Percentiles rank a stretch among this genome's conserved stretches.
These are phyloP conservation scores for Coemansia sp. DNA, from an alignment of 192 early-diverging fungal species.

Conservation along the genomic window DNA sequence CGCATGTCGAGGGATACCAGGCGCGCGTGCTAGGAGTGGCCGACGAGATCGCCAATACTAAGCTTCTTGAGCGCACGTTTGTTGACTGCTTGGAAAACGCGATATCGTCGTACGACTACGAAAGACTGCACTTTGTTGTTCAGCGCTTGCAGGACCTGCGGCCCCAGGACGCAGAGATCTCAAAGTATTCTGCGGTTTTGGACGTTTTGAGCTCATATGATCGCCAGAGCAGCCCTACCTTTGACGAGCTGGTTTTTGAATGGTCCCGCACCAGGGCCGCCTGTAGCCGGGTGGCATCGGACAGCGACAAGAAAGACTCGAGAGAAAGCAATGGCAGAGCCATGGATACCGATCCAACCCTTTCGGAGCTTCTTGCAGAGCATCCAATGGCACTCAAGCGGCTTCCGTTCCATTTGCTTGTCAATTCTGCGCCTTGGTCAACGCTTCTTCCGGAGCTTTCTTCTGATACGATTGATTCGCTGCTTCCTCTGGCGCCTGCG, in stretches of 20 bases:
- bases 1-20: constrained; percentile 49
- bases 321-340: neutral
- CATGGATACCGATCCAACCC: neutral
- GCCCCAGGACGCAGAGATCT: constrained; percentile 43
- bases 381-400: constrained; percentile 45
- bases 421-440: constrained; percentile 50
- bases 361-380: constrained; percentile 16
- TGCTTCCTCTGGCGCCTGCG: constrained; percentile 60
- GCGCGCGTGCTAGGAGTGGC: constrained; percentile 53
- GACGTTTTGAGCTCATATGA: constrained; percentile 61
- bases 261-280: constrained; percentile 19
- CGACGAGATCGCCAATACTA: constrained; percentile 61
- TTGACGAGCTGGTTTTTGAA: constrained; percentile 56
- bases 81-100: constrained; percentile 47
- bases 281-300: constrained; percentile 13
- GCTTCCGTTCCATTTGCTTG: constrained; percentile 68
- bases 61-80: constrained; percentile 55
- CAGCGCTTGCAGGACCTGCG: constrained; percentile 57
- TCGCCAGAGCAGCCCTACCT: constrained; percentile 42
- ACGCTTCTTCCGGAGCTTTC: constrained; percentile 59
- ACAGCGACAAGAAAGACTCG: neutral
- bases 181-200: constrained; percentile 52
- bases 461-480: constrained; percentile 54
- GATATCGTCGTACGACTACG: constrained; percentile 68
- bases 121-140: constrained; percentile 63